Base-by-base conservation (phyloP, 768 basidiomycete species). In the Porpolomopsis calyptriformis region DNA sequence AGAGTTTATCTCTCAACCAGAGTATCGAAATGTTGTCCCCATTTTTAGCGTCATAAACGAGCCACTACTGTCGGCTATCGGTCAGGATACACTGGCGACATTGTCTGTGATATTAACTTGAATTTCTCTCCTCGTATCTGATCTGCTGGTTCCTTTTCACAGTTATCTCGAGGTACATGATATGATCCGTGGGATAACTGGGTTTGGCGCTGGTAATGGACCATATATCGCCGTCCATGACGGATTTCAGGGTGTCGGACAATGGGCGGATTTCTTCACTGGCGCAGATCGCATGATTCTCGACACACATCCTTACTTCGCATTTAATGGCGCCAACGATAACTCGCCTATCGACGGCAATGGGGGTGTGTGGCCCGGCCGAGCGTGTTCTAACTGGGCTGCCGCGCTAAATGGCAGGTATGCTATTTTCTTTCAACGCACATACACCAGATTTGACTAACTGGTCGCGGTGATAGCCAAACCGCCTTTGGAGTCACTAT, bases 31-130 rank as follows among this genome's bases (percentile, higher is more conserved):
- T 57, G 84, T 94, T 34, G 78, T 94, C 18, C 69, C 78, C 24
- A 82, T 93, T 67, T 89, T 97, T 52, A 85, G 87, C 27, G 70
- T 97, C 53, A 72, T 88, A 44, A 99, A 99, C 61, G 94, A 99
- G 68, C 91, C 74, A 31, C 71, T 76, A 49, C 79, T 68, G 9
- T 56, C 68, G 1, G 56, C 54, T 8, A 64, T 85, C 9, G 82
- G 83, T 7, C 68, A 74, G 49, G 69, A 74, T 35, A 65, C 64
- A 10, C 61, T 87, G 29, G 64, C 70, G 5, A 65, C 71, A 64
- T 86, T 77, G 84, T 87, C 53, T 1, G 46, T 27, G 20, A 39
- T 33, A 41, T 44, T 16, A 23, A 41, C n/a, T n/a, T n/a, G 18
- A 25, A 2, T 37, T 67, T 18, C 8, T 16, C 27, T 18, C 49